Evolutionary conservation across 2,329 filamentous ascomycete genomes (phyloP).

Genomic region (Chalaropsis ovoidea): DNA sequence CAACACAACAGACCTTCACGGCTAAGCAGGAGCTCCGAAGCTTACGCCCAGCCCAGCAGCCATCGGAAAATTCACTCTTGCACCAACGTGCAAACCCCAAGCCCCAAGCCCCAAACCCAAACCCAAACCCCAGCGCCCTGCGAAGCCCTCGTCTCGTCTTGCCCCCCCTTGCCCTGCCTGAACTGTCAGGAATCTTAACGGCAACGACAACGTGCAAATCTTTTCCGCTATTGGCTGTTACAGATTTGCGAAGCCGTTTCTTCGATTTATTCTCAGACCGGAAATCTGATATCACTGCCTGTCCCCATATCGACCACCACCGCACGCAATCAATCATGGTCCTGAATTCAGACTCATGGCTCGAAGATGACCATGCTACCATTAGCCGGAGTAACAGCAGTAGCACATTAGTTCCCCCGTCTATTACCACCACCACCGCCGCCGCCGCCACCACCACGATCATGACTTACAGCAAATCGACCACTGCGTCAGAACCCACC

Average conservation of each 20-base stretch:
- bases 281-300: neutral
- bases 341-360: neutral
- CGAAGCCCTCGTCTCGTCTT: neutral
- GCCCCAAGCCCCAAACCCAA: too few relatives aligned
- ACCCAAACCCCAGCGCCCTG: neutral
- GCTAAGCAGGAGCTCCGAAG: neutral
- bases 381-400: neutral
- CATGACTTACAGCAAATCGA: neutral
- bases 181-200: neutral
- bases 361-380: neutral
- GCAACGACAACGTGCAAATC: slow-evolving; percentile 7
- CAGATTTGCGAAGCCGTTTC: neutral
- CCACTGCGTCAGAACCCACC: neutral
- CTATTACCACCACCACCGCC: neutral
- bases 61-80: neutral
- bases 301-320: neutral
- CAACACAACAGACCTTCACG: too few relatives aligned
- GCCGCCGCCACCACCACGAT: neutral
- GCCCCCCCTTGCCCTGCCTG: neutral
- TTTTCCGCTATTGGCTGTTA: slow-evolving; percentile 8
- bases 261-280: neutral
- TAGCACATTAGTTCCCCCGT: neutral
- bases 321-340: neutral
- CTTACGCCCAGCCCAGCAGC: neutral
- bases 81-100: neutral